These are phyloP conservation scores for Erythrobasidium hasegawianum DNA, from an alignment of 1,284 basidiomycete genomes.

Conservation along the genomic window DNA sequence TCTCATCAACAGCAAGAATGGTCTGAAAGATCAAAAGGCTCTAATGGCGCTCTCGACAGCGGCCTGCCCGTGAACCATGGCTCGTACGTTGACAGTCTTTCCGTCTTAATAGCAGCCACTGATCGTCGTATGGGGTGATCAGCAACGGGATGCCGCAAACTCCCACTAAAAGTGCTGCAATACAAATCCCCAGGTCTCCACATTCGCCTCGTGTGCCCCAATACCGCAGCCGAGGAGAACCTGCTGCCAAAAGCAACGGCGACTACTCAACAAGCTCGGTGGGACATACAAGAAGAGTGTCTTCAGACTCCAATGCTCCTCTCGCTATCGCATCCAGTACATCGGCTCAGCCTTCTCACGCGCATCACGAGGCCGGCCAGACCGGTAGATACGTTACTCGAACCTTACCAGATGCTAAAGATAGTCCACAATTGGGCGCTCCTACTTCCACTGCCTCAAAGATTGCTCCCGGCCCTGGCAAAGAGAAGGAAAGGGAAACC, in stretches of 20 bases:
- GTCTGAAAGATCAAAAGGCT: background rate
- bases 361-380: background rate
- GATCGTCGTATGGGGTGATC: no score
- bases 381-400: background rate
- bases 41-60: background rate
- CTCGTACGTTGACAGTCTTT: no score
- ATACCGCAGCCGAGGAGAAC: background rate
- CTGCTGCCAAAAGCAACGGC: background rate
- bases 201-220: slow-evolving; percentile 6
- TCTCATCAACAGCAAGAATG: background rate
- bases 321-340: slow-evolving; percentile 6
- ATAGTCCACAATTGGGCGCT: background rate
- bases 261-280: slow-evolving; percentile 7
- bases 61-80: no score
- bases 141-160: no score
- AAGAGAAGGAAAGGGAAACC: slow-evolving; percentile 21
- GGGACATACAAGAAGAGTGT: slow-evolving; percentile 1
- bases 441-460: background rate
- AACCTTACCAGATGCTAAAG: background rate
- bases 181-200: background rate
- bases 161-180: no score
- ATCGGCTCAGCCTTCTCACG: slow-evolving; percentile 17
- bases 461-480: background rate
- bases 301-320: slow-evolving; percentile 15
- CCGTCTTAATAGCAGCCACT: no score